These are phyloP conservation scores for Acanthamoeba castellanii DNA, from an alignment of 208 protist species.

Conservation along the genomic window DNA sequence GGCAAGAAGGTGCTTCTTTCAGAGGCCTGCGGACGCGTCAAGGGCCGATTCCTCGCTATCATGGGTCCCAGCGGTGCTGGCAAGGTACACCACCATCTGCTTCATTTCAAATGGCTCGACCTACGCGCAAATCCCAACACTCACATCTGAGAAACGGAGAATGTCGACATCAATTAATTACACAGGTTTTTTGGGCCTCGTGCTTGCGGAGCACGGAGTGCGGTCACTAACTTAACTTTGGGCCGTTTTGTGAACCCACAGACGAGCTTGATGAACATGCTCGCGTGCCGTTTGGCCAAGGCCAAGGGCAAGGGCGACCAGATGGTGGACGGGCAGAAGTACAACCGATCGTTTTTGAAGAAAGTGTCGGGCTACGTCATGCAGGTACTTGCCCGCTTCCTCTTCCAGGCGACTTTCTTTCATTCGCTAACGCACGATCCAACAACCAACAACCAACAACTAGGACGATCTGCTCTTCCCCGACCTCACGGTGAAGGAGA, in stretches of 20 bases:
- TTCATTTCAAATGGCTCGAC: neutral
- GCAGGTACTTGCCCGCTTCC: neutral
- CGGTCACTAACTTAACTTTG: neutral
- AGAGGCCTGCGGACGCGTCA: slow-evolving; percentile 64
- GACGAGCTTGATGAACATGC: slow-evolving; percentile 71
- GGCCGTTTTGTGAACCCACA: neutral
- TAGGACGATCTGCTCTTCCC: slow-evolving; percentile 79
- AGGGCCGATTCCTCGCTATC: slow-evolving; percentile 70
- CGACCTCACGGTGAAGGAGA: slow-evolving; percentile 79
- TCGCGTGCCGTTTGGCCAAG: slow-evolving; percentile 35
- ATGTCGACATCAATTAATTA: neutral
- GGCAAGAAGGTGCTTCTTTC: slow-evolving; percentile 59
- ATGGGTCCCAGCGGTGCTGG: slow-evolving; percentile 69
- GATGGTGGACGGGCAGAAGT: slow-evolving; percentile 61
- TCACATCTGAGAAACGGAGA: neutral
- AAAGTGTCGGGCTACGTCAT: slow-evolving; percentile 71
- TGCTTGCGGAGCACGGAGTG: too few species aligned
- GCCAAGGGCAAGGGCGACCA: slow-evolving; percentile 48
- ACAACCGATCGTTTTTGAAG: slow-evolving; percentile 55
- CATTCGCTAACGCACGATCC: neutral
- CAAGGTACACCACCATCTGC: slow-evolving; percentile 3
- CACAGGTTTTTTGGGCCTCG: neutral
- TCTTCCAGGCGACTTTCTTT: neutral
- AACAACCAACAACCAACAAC: neutral
- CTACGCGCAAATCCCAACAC: neutral